Conservation (phyloP, 257 asterid genomes). For the Eustoma russellianum region DNA sequence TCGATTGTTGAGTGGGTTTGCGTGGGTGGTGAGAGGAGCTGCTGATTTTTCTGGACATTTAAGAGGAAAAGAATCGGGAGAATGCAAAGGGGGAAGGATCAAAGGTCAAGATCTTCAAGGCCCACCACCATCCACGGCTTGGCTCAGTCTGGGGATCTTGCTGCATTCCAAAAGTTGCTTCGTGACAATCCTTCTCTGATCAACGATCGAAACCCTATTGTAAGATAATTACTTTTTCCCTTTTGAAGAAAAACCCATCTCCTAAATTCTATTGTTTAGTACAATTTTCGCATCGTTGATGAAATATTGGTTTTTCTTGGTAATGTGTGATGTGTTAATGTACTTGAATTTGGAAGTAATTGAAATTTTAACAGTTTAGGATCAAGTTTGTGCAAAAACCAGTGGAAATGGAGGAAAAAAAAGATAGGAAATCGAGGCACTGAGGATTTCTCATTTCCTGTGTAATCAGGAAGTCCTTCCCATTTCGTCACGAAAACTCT, state of each 20-base stretch:
- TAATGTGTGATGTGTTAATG: background rate
- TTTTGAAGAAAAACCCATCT: too few relatives aligned
- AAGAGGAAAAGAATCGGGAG: background rate
- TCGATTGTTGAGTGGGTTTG: background rate
- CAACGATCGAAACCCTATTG: slow-evolving; percentile 88
- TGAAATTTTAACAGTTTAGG: too few relatives aligned
- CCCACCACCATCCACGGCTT: slow-evolving; percentile 77
- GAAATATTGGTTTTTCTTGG: background rate
- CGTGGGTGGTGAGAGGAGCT: slow-evolving; percentile 15
- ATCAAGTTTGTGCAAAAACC: too few relatives aligned
- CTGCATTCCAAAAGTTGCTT: slow-evolving; percentile 64
- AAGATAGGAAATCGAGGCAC: too few relatives aligned
- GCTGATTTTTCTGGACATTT: background rate
- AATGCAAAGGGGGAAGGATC: slow-evolving; percentile 30
- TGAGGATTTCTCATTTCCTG: too few relatives aligned
- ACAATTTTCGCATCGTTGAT: background rate
- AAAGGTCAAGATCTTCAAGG: slow-evolving; percentile 27
- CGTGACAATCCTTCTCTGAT: slow-evolving; percentile 68
- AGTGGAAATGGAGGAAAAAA: too few relatives aligned
- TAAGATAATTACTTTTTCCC: slow-evolving; percentile 24
- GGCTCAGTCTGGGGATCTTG: slow-evolving; percentile 85
- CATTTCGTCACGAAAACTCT: too few relatives aligned
- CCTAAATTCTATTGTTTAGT: background rate
- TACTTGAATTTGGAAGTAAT: background rate
- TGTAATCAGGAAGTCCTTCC: too few relatives aligned